Percentiles rank a stretch among this genome's conserved stretches.
These are phyloP conservation scores for Ogataea glucozyma DNA, from an alignment of 805 yeast genomes.

Conservation along the genomic window DNA sequence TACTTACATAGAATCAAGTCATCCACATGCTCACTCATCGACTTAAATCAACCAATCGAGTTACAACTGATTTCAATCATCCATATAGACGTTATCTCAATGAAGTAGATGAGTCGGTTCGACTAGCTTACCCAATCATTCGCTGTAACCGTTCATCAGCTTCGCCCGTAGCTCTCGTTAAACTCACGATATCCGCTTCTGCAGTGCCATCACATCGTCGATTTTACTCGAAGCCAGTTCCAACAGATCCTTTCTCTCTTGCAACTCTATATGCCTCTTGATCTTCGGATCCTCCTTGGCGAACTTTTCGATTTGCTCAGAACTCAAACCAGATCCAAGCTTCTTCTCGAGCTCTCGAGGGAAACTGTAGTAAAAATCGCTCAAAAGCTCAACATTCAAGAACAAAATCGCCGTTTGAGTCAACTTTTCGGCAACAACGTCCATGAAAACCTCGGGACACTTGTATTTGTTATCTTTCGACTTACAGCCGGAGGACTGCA, in stretches of 20 bases:
- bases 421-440: constrained; percentile 87
- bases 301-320: constrained; percentile 80
- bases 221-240: constrained; percentile 83
- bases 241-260: constrained; percentile 85
- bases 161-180: too few species aligned
- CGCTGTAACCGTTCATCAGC: neutral
- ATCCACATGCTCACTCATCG: too few species aligned
- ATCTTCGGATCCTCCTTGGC: constrained; percentile 95
- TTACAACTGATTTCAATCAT: too few species aligned
- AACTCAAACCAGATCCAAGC: constrained; percentile 60
- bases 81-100: too few species aligned
- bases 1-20: too few species aligned
- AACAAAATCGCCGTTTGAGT: constrained; percentile 92
- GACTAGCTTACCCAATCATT: neutral
- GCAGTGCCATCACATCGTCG: constrained; percentile 76
- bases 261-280: constrained; percentile 87
- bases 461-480: constrained; percentile 77
- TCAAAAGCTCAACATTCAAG: constrained; percentile 86
- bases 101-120: neutral
- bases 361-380: constrained; percentile 94
- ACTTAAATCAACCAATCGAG: too few species aligned
- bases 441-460: constrained; percentile 93
- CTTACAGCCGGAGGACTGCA: constrained; percentile 75
- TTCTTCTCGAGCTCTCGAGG: constrained; percentile 88
- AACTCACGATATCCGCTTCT: constrained; percentile 34